These are phyloP conservation scores for Cladosporium sp. DNA, from an alignment of 2,329 filamentous ascomycete species.

Conservation along the genomic window DNA sequence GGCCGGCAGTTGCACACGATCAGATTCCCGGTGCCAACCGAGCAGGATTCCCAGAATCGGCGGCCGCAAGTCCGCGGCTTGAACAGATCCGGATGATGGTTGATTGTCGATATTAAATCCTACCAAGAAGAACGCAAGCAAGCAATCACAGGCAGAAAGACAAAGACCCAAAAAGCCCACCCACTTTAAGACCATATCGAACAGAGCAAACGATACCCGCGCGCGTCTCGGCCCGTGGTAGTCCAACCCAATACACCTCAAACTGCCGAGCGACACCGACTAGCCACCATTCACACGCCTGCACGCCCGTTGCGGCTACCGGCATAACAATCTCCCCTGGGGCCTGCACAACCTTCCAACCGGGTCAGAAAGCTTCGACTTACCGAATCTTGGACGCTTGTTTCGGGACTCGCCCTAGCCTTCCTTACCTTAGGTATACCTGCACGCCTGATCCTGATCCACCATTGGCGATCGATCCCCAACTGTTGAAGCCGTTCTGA, in stretches of 20 bases:
- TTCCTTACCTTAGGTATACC: conserved; percentile 11
- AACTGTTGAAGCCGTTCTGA: conserved; percentile 20
- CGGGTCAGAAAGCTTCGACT: conserved; percentile 13
- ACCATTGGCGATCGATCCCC: conserved; percentile 2
- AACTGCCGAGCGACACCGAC: conserved; percentile 20
- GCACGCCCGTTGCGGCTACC: conserved; percentile 20
- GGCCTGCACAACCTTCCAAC: conserved; percentile 11
- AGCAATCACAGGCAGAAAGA: not conserved
- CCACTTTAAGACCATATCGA: not conserved
- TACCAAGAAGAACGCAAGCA: not conserved
- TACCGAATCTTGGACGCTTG: conserved; percentile 10
- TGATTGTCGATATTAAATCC: conserved; percentile 1
- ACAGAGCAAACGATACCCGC: conserved; percentile 13
- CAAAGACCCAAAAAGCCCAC: not conserved
- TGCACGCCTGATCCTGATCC: conserved; percentile 2
- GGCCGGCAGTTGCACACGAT: conserved; percentile 13
- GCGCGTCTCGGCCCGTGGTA: conserved; percentile 17
- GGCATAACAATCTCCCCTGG: conserved; percentile 20
- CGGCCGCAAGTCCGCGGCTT: conserved; percentile 4
- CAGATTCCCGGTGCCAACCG: conserved; percentile 1
- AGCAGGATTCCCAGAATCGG: not conserved
- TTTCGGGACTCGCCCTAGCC: conserved; percentile 15
- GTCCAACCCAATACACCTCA: conserved; percentile 15
- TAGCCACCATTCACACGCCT: conserved; percentile 9
- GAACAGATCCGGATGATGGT: conserved; percentile 1